Base-by-base conservation (phyloP, 179 eudicot species). In the Vitellaria paradoxa region DNA sequence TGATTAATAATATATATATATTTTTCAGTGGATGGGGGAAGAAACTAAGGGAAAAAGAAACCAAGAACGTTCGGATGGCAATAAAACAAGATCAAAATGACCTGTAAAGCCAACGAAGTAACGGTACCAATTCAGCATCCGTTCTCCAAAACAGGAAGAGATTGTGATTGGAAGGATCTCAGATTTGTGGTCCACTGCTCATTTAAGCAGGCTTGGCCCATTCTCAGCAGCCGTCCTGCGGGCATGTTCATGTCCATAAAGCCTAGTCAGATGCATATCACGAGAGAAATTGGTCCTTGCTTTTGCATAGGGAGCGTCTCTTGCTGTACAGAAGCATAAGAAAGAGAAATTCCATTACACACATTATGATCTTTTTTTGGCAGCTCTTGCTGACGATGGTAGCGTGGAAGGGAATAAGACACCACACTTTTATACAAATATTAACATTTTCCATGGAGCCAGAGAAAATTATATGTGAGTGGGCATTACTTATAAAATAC, bases 291-390 rank as follows among this genome's bases (percentile, higher is more conserved):
- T 93, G 45, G 98, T 93, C 49, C 98, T 82, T 72, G 85, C 88
- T 81, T 93, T 91, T 65, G 99, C 99, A 77, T 96, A 96, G 21
- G 99, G 98, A 53, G 99, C 99, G 68, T 88, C 98, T 79, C 98
- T 88, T 76, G 96, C 99, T 96, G 97, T 72, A 65, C 7, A 79
- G 40, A 50, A 57, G 63, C n/a, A 60, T 47, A 56, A 76, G n/a
- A 50, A 24, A 14, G 52, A 50, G 1, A 50, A 50, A 30, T 30
- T 30, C 37, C 2, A 30, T 30, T 30, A 30, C 37, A 30, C 37
- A 30, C 37, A 30, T 1, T 30, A 30, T 2, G 37, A 30, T 30
- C 37, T 30, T 30, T 30, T 30, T 30, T 30, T 30, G 37, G 37
- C 2, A 30, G 37, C 37, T 30, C 37, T 30, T 30, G 14, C 17